Evolutionary conservation across 2,329 filamentous ascomycete genomes (phyloP).

Genomic region (Bipolaris sorokiniana): DNA sequence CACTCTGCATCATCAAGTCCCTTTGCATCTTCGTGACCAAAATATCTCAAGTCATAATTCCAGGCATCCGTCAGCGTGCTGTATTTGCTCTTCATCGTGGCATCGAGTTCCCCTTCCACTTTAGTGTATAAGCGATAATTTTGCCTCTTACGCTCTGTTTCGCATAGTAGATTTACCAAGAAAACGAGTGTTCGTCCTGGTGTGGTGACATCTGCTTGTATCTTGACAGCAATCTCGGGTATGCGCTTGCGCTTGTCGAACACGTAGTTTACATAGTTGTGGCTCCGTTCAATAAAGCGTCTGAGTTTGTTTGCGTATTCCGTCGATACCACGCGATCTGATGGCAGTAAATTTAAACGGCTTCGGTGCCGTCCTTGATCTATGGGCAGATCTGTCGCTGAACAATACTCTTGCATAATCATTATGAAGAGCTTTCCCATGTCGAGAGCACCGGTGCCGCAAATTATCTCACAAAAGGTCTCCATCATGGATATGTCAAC

Average conservation of each 20-base stretch:
- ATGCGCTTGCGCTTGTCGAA: background rate
- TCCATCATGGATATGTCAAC: background rate
- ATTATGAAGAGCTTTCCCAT: background rate
- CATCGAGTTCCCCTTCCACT: background rate
- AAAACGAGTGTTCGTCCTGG: no score
- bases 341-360: no score
- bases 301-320: background rate
- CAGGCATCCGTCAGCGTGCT: background rate
- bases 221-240: background rate
- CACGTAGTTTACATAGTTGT: background rate
- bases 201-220: background rate
- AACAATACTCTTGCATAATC: background rate
- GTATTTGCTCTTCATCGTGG: background rate
- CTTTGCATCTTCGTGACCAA: background rate
- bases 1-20: background rate
- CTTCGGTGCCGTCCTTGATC: no score
- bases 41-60: background rate
- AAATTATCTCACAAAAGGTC: background rate
- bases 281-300: background rate
- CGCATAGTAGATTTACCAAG: background rate
- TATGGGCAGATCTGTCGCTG: no score
- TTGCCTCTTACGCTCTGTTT: background rate
- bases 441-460: background rate
- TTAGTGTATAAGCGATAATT: background rate
- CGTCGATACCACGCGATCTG: background rate